phyloP scores from a whole-genome alignment of 2,329 filamentous ascomycete species.

The Aspergillus bombycis region DNA sequence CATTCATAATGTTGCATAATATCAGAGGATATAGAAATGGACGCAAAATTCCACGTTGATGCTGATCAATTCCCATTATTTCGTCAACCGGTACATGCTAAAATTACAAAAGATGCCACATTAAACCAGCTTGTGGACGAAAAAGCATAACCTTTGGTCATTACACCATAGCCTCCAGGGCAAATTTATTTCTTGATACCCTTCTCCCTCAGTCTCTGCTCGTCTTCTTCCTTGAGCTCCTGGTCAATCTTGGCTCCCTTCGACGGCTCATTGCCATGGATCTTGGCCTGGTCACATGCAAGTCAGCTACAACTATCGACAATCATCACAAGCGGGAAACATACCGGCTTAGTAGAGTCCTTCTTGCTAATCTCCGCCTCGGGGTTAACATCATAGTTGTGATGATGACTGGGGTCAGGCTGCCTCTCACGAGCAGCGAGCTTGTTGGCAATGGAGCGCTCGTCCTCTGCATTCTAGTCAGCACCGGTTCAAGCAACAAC shows the following conservation, averaged over 20 bases:
- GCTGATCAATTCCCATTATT: neutral
- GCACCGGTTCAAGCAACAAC: neutral
- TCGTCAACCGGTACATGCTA: constrained; percentile 3
- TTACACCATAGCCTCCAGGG: neutral
- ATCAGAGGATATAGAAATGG: neutral
- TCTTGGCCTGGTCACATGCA: constrained; percentile 36
- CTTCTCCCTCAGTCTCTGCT: constrained; percentile 49
- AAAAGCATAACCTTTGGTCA: neutral
- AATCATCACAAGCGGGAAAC: constrained; percentile 13
- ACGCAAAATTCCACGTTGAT: neutral
- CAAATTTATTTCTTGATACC: constrained; percentile 37
- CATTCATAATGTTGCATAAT: constrained; percentile 9
- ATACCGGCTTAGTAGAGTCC: constrained; percentile 48
- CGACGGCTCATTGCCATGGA: constrained; percentile 52
- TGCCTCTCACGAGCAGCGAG: constrained; percentile 41
- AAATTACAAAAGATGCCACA: neutral
- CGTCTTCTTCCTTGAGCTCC: constrained; percentile 48
- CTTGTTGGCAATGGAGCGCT: constrained; percentile 50
- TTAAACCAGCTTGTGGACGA: neutral
- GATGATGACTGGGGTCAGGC: constrained; percentile 27
- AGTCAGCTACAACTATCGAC: constrained; percentile 13
- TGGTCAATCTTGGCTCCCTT: constrained; percentile 52
- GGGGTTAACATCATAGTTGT: constrained; percentile 31
- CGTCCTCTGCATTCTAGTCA: constrained; percentile 40
- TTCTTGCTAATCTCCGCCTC: constrained; percentile 44